Evolutionary conservation across 371 early-diverging fungal genomes (phyloP).

Genomic region (Basidiobolus meristosporus): DNA sequence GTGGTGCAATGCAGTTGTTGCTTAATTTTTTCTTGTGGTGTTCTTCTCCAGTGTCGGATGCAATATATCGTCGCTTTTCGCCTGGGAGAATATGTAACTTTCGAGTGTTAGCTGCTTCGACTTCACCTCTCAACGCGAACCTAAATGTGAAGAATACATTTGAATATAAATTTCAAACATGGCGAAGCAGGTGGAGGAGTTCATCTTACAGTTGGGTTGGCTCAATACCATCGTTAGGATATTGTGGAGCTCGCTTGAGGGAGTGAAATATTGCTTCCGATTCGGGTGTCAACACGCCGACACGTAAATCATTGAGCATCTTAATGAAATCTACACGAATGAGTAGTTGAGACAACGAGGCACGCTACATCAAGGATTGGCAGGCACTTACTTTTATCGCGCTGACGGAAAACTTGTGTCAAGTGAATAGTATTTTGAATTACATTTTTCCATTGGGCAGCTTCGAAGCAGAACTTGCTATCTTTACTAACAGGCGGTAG

Average conservation of each 20-base stretch:
- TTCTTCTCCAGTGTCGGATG: constrained; percentile 14
- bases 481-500: constrained; percentile 56
- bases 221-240: constrained; percentile 28
- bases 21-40: constrained; percentile 11
- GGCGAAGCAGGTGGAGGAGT: neutral
- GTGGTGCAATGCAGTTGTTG: constrained; percentile 22
- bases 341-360: neutral
- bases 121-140: constrained; percentile 39
- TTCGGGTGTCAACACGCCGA: constrained; percentile 26
- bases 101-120: constrained; percentile 40
- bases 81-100: constrained; percentile 28
- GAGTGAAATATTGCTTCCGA: constrained; percentile 19
- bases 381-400: constrained; percentile 15
- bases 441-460: constrained; percentile 34
- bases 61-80: constrained; percentile 9
- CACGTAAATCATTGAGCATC: constrained; percentile 42
- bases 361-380: constrained; percentile 9
- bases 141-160: constrained; percentile 5
- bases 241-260: constrained; percentile 24
- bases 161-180: too few relatives aligned
- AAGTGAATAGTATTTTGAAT: constrained; percentile 24
- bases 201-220: constrained; percentile 60
- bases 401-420: constrained; percentile 27
- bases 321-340: constrained; percentile 18
- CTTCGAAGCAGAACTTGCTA: constrained; percentile 48